Percentiles rank a stretch among this genome's conserved stretches.
Evolutionary conservation across 129 eudicot genomes (phyloP).

Genomic region (Silybum marianum): DNA sequence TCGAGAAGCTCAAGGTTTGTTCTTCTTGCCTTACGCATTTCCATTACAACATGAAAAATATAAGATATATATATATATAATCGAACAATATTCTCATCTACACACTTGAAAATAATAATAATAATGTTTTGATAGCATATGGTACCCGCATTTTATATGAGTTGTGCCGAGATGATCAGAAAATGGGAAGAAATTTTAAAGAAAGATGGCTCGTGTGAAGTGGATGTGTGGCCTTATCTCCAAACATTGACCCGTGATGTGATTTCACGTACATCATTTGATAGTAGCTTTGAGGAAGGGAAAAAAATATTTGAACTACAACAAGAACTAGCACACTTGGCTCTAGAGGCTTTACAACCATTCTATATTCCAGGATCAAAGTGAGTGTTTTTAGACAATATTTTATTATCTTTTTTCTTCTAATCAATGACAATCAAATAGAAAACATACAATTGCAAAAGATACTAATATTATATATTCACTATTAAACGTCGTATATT

Average conservation of each 20-base stretch:
- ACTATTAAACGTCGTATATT: background rate
- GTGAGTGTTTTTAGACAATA: background rate
- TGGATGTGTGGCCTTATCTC: conserved; percentile 4
- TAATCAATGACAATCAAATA: background rate
- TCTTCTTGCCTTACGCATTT: background rate
- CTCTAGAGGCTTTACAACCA: background rate
- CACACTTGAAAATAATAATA: too few species aligned
- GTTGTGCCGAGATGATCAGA: background rate
- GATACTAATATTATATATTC: background rate
- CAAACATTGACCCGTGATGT: background rate
- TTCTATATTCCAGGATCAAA: conserved; percentile 24
- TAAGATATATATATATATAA: background rate
- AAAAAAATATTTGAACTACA: conserved; percentile 3
- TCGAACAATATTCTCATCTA: too few species aligned
- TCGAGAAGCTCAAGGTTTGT: conserved; percentile 48
- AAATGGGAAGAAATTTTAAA: background rate
- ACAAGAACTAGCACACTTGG: background rate
- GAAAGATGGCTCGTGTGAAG: background rate
- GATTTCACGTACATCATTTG: background rate
- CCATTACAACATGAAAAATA: background rate
- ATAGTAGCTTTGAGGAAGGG: background rate
- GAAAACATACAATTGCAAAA: background rate
- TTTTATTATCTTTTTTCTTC: background rate
- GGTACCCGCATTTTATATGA: conserved; percentile 1
- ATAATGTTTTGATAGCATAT: background rate